Base-by-base conservation (phyloP, 1,284 basidiomycete species). In the Ceratobasidium sp. region DNA sequence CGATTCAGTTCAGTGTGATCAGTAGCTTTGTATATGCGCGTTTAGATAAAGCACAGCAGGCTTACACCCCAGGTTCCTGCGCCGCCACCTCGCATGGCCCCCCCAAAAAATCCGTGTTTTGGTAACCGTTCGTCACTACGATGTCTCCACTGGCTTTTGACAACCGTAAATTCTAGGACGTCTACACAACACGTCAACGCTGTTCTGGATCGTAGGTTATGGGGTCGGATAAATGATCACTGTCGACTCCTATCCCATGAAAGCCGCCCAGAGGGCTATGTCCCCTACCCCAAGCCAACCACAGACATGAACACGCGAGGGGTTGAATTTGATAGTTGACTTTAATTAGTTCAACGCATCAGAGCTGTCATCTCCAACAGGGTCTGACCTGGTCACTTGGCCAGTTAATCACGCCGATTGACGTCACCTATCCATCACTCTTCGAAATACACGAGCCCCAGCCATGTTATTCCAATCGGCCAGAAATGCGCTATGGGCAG, bases 31-130 rank as follows among this genome's bases (percentile, higher is more conserved):
- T 50, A 16, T 48, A 48, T 43, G 50, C 50, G 50, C 61, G 50
- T n/a, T n/a, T 50, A 14, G 36, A 53, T 9, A 3, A 21, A 3
- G 23, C 28, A 3, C 4, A 28, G 9, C 28, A 2, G 14, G 23
- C 61, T 64, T 52, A 64, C 48, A 12, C 61, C 61, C 32, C 34
- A 64, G 8, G 46, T 64, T 12, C 57, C 34, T 1, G 46, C 60
- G 5, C 71, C 72, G 12, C 72, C 72, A 4, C 72, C 72, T 30
- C 67, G 67, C 55, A 73, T 26, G 23, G 72, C 72, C 72, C n/a
- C n/a, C n/a, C n/a, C 73, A 74, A 41, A 74, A 74, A 39, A 14
- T 73, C 72, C 43, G 57, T 67, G 39, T 73, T 60, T 30, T 67
- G 41, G 23, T 46, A 65, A 23, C 16, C 28, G 32, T 73, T 73